Base-by-base conservation (phyloP, 768 basidiomycete species). In the Hypholoma fasciculare region DNA sequence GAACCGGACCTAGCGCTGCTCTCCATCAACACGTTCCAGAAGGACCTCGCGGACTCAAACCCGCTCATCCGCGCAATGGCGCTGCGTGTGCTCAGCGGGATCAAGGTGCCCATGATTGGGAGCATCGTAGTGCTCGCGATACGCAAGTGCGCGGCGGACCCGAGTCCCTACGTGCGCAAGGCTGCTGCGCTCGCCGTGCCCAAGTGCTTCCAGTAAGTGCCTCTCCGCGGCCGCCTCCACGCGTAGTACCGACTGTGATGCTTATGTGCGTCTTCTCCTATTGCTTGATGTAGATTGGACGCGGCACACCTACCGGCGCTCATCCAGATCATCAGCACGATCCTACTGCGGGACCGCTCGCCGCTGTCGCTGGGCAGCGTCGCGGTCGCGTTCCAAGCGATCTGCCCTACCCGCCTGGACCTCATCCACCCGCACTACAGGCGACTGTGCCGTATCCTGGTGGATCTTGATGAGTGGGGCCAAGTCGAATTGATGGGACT, bases 11-110 rank as follows among this genome's bases (percentile, higher is more conserved):
- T 98, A 49, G 92, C 96, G 1, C 75, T 99, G 49, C 81, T 99
- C 30, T 96, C 95, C 2, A 96, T 99, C 78, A 99, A 99, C 75
- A 96, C 96, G 1, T 98, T 98, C 69, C 97, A 99, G 72, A 94
- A 93, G 72, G 97, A 99, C 74, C 79, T 99, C 30, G 86, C 89
- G 4, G 97, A 98, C 67, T 78, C 87, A 34, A 97, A 90, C 60
- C 96, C 96, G 0, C 84, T 97, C 65, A 98, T 98, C 58, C 88
- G 97, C 19, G 94, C 95, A 12, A 96, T 98, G 92, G 95, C 96
- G 3, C 76, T 99, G 57, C 83, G 95, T 23, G 96, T 98, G 2
- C 80, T 99, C 43, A 92, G 92, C 56, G 92, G 94, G 7, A 96
- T 99, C 70, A 86, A 87, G 60, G 90, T 98, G 1, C 88, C 89